Base-by-base conservation (phyloP, 805 yeast genomes). In the Metschnikowia cubensis region DNA sequence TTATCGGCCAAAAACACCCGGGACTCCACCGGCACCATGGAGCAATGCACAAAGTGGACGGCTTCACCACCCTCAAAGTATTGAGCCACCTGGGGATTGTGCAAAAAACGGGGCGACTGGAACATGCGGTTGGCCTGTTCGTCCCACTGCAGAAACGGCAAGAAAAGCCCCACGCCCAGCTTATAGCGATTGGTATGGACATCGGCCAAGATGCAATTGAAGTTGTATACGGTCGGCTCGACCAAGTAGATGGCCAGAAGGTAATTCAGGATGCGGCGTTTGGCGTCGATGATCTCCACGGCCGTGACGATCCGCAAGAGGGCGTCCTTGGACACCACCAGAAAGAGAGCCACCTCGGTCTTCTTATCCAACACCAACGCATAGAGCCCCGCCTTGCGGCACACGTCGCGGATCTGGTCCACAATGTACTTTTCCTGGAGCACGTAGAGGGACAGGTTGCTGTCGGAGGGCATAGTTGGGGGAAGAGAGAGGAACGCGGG, bases 221-320 rank as follows among this genome's bases (percentile, higher is more conserved):
- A 69, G 35, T 85, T 80, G 68, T 80, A 89, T 34, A 70, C 67
- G 4, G 82, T 68, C 0, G 96, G 90, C 45, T 86, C 87, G 15
- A 89, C 67, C 25, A 94, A 69, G 66, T 94, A 94, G 8, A 94
- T 71, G 6, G 90, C 97, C 56, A 86, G 92, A 41, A 88, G 75
- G 17, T 83, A 81, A 2, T 79, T 67, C 64, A 83, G 84, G 15
- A 82, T 76, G 39, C 79, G 78, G 55, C 96, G 75, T 38, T 69
- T 71, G 22, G 78, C 73, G 56, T 86, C 92, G 17, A 89, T 71
- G 53, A 71, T 67, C 59, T 84, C 90, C 15, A 87, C 74, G 13
- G 88, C 83, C 2, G 85, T 78, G 6, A 82, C 87, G 42, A 79
- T 62, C 35, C 79, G 67, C 7, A 84, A 67, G 11, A 84, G 64